Conservation (phyloP, 257 asterid genomes). For the Solanum chiquidenum region DNA sequence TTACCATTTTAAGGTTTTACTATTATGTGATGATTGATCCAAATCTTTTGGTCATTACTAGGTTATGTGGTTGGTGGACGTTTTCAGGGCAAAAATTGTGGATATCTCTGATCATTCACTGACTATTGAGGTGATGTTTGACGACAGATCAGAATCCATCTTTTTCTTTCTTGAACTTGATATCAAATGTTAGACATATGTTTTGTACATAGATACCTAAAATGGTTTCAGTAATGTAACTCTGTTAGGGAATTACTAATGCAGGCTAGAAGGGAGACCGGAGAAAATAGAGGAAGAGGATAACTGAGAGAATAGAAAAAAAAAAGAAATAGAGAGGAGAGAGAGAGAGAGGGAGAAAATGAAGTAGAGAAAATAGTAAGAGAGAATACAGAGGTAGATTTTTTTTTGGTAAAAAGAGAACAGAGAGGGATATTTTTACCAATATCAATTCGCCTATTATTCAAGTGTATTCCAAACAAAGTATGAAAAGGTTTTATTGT, state of each 20-base stretch:
- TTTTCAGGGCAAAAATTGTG: slow-evolving; percentile 88
- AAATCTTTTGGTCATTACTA: slow-evolving; percentile 11
- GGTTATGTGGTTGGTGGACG: slow-evolving; percentile 96
- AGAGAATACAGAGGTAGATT: neutral
- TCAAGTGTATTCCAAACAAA: neutral
- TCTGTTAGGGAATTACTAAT: neutral
- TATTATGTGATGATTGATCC: neutral
- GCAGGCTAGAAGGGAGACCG: neutral
- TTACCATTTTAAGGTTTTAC: neutral
- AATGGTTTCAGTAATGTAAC: neutral
- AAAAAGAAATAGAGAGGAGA: neutral
- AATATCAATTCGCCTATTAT: neutral
- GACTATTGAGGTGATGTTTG: slow-evolving; percentile 76
- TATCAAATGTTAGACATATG: neutral
- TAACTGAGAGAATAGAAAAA: neutral
- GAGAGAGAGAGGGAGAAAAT: neutral
- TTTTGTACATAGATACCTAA: neutral
- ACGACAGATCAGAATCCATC: neutral
- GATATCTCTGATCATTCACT: slow-evolving; percentile 85
- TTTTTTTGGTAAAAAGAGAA: neutral
- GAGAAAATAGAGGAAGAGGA: neutral
- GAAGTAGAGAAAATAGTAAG: neutral
- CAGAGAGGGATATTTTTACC: neutral
- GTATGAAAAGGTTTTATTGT: neutral
- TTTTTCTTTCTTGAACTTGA: neutral